Base-by-base conservation (phyloP, 2,329 filamentous ascomycete species). In the Verticillium nonalfalfae region DNA sequence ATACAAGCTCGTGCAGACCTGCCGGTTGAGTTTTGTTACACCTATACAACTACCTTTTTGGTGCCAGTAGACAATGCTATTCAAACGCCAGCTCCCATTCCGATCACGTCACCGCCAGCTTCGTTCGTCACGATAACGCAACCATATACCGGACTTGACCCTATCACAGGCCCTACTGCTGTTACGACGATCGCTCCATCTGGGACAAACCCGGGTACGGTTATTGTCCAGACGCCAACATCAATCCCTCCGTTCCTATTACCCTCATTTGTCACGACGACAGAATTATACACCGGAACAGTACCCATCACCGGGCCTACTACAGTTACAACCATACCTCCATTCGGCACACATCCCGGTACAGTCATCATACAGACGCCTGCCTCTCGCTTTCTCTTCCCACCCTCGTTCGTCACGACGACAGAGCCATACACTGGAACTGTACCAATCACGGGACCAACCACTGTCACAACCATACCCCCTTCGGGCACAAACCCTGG, bases 221-320 rank as follows among this genome's bases (percentile, higher is more conserved):
- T 59, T 13, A 59, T 59, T 39, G 14, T 59, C 13, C n/a, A 59
- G 40, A 59, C 57, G 21, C 57, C 57, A 40, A n/a, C 39, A 15
- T 40, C 39, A 3, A 15, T 40, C 13, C 35, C 13, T 36, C 13
- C 35, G 13, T 13, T 36, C 35, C 13, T 13, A 36, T 3, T 6
- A 14, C 13, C 39, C 39, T 40, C 14, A 13, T 40, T 15, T 6
- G 39, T 40, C 39, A 40, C 39, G 15, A 40, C 39, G 6, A 21
- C 33, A 15, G 26, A 57, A 18, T 31, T 31, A 21, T 57, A 57
- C 38, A 57, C 56, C 1, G 56, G 56, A 10, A 57, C 56, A 10
- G 31, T n/a, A 4, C 14, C 35, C 6, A 58, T 58, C 21, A 58
- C 56, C 6, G 35, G 35, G 13, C 56, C 56, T 9, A 36, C 35